A percentile compares a stretch with the other conserved stretches of the same genome.
These are phyloP conservation scores for Salvia miltiorrhiza DNA, from an alignment of 257 asterid genomes.

Conservation along the genomic window DNA sequence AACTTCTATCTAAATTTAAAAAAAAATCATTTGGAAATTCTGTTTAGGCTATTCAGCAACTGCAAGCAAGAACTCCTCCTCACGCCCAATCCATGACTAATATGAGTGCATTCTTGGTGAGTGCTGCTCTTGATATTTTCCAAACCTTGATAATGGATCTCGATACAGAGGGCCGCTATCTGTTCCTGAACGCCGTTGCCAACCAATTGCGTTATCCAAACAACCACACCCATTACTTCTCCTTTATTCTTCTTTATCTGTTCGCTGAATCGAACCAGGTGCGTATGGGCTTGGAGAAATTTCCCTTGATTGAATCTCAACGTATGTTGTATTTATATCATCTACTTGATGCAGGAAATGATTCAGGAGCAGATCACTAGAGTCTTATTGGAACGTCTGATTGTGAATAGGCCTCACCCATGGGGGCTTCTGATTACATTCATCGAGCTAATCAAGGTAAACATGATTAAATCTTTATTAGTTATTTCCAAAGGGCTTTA, in stretches of 20 bases:
- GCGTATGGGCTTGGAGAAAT: neutral
- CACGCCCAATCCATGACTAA: slow-evolving; percentile 72
- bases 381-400: slow-evolving; percentile 78
- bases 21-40: neutral
- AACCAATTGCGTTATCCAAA: slow-evolving; percentile 97
- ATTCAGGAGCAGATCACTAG: slow-evolving; percentile 96
- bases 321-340: neutral
- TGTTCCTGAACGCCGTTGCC: slow-evolving; percentile 88
- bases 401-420: slow-evolving; percentile 90
- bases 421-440: slow-evolving; percentile 96
- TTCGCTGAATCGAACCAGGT: slow-evolving; percentile 89
- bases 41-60: slow-evolving; percentile 76
- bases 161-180: slow-evolving; percentile 95
- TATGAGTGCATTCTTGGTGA: slow-evolving; percentile 55
- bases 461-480: neutral
- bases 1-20: neutral
- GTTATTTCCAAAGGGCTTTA: neutral
- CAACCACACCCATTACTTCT: slow-evolving; percentile 95
- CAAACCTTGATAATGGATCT: slow-evolving; percentile 77
- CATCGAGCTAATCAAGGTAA: slow-evolving; percentile 87
- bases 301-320: neutral
- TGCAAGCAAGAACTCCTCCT: slow-evolving; percentile 66
- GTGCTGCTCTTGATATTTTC: slow-evolving; percentile 90
- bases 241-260: slow-evolving; percentile 78
- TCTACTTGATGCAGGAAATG: slow-evolving; percentile 68